Evolutionary conservation across 805 yeast species (phyloP).

Genomic region (Brettanomyces anomalus): DNA sequence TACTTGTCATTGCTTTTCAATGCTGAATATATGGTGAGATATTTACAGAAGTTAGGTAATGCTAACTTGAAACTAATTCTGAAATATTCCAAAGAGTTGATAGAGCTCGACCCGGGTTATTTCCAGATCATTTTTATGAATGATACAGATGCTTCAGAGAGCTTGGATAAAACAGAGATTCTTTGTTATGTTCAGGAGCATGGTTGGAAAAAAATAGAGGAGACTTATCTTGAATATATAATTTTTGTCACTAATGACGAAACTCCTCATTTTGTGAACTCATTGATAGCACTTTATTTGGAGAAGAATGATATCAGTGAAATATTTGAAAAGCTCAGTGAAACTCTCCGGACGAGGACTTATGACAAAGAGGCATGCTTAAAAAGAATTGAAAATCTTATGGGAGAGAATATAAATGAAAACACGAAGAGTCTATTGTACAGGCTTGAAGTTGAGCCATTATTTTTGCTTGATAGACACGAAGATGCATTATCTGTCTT

Average conservation of each 20-base stretch:
- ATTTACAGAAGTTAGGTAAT: constrained; percentile 46
- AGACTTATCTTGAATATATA: constrained; percentile 45
- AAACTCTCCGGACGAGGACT: constrained; percentile 24
- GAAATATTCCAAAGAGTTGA: constrained; percentile 45
- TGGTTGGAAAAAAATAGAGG: constrained; percentile 19
- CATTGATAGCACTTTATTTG: constrained; percentile 38
- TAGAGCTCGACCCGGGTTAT: constrained; percentile 28
- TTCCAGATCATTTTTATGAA: constrained; percentile 52
- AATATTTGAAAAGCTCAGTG: constrained; percentile 25
- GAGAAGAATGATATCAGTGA: constrained; percentile 14
- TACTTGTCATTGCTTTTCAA: constrained; percentile 13
- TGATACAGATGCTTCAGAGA: constrained; percentile 51
- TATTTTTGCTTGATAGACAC: constrained; percentile 52
- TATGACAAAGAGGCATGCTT: constrained; percentile 31
- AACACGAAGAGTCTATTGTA: constrained; percentile 11
- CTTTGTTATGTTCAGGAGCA: constrained; percentile 37
- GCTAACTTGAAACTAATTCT: constrained; percentile 46
- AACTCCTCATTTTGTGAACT: constrained; percentile 31
- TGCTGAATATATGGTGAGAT: constrained; percentile 43
- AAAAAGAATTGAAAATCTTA: constrained; percentile 11
- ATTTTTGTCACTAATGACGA: constrained; percentile 31
- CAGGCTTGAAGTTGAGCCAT: constrained; percentile 46
- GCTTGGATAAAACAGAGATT: constrained; percentile 45
- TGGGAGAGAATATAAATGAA: constrained; percentile 8
- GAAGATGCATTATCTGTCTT: constrained; percentile 53